Conservation (phyloP, 2,329 filamentous ascomycete genomes). For the Trichoderma sp. region DNA sequence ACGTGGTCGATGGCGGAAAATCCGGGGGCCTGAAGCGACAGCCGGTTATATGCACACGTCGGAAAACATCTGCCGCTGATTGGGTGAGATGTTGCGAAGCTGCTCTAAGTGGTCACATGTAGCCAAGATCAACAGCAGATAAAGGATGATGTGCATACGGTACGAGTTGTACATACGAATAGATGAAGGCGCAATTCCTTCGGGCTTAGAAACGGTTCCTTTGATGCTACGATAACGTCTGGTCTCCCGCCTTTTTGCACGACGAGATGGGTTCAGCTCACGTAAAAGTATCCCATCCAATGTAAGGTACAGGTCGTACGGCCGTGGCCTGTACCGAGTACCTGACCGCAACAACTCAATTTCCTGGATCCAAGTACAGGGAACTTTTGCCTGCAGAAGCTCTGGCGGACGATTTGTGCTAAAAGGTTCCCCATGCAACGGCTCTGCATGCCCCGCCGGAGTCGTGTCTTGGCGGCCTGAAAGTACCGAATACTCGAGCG, state of each 20-base stretch:
- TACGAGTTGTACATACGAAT: not conserved
- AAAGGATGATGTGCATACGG: not conserved
- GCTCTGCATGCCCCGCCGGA: not conserved
- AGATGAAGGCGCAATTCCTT: not conserved
- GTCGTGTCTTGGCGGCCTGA: not conserved
- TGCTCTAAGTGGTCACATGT: not conserved
- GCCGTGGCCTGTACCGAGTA: not conserved
- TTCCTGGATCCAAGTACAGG: not conserved
- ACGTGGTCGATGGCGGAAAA: not conserved
- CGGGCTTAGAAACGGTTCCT: not conserved
- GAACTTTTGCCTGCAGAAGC: not conserved
- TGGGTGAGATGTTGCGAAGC: not conserved
- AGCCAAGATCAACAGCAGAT: not conserved
- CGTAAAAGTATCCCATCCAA: not conserved
- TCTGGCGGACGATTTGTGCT: not conserved
- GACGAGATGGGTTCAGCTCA: not conserved
- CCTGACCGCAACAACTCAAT: not conserved
- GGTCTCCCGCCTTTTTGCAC: not conserved
- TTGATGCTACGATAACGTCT: not conserved
- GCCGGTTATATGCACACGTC: not conserved
- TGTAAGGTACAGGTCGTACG: not conserved
- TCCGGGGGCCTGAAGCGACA: not conserved
- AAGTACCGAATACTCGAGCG: not conserved
- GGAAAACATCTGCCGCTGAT: not conserved
- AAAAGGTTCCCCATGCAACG: not conserved